A percentile compares a stretch with the other conserved stretches of the same genome.
Conservation (phyloP, 371 early-diverging fungal species). For the Haplosporangium sp. region DNA sequence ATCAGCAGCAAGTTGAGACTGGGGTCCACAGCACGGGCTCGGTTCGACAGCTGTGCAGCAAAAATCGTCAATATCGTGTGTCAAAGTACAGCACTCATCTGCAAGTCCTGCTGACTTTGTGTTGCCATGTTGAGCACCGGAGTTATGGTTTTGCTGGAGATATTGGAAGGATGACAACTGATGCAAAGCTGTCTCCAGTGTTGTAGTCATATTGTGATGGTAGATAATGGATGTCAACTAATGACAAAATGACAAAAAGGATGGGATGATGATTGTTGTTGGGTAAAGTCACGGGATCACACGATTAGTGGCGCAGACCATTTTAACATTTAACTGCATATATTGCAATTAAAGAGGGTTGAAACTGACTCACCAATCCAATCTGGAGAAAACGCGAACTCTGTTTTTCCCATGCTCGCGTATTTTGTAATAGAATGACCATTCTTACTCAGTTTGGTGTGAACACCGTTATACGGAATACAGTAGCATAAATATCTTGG, state of each 20-base stretch:
- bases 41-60: conserved; percentile 49
- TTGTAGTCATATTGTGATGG: conserved; percentile 49
- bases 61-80: conserved; percentile 43
- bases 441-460: neutral
- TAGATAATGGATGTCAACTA: neutral
- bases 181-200: conserved; percentile 25
- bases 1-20: conserved; percentile 23
- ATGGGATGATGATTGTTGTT: neutral
- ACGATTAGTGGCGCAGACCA: neutral
- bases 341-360: conserved; percentile 9
- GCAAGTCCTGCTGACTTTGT: conserved; percentile 11
- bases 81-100: conserved; percentile 44
- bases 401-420: neutral
- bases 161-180: conserved; percentile 38
- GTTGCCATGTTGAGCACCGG: neutral
- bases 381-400: neutral
- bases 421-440: neutral
- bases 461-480: neutral
- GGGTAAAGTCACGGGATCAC: neutral
- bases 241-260: too few relatives aligned
- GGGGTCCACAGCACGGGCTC: conserved; percentile 40
- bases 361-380: conserved; percentile 1
- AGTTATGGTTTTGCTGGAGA: conserved; percentile 21
- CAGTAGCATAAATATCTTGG: too few relatives aligned
- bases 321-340: neutral